Percentiles rank a stretch among this genome's conserved stretches.
Conservation (phyloP, 2,329 filamentous ascomycete genomes). For the Fusarium nematophilum region DNA sequence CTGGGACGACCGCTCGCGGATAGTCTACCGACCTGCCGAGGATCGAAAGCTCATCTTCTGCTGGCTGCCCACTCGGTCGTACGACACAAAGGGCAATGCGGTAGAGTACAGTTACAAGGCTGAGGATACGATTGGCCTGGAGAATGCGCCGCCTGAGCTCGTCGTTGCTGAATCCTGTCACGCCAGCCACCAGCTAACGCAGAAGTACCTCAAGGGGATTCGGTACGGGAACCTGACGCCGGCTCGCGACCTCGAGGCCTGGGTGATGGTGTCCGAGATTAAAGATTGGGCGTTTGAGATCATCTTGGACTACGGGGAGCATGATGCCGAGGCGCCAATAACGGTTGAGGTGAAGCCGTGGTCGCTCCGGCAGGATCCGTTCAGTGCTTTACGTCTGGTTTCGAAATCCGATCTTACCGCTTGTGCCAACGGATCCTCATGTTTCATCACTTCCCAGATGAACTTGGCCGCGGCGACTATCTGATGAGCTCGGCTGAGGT, state of each 20-base stretch:
- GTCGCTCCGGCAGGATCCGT: constrained; percentile 42
- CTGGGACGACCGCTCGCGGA: too few species aligned
- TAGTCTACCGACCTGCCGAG: too few species aligned
- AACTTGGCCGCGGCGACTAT: constrained; percentile 35
- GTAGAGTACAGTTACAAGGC: constrained; percentile 32
- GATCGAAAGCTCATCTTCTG: constrained; percentile 29
- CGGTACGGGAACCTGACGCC: constrained; percentile 34
- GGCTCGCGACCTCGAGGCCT: neutral
- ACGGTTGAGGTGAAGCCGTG: constrained; percentile 28
- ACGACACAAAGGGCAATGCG: constrained; percentile 40
- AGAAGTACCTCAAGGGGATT: constrained; percentile 34
- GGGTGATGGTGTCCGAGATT: neutral
- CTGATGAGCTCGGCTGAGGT: constrained; percentile 11
- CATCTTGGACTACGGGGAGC: constrained; percentile 52
- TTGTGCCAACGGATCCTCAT: constrained; percentile 48
- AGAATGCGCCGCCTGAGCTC: too few species aligned
- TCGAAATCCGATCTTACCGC: constrained; percentile 47
- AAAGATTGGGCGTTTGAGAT: constrained; percentile 47
- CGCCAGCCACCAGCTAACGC: too few species aligned
- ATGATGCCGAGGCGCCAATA: constrained; percentile 34
- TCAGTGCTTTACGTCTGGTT: constrained; percentile 43
- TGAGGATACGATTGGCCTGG: constrained; percentile 30
- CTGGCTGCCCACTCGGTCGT: constrained; percentile 38
- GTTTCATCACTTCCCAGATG: constrained; percentile 48
- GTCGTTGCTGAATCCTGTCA: too few species aligned